These are phyloP conservation scores for Calocybe gangraenosa DNA, from an alignment of 768 basidiomycete species.

Conservation along the genomic window DNA sequence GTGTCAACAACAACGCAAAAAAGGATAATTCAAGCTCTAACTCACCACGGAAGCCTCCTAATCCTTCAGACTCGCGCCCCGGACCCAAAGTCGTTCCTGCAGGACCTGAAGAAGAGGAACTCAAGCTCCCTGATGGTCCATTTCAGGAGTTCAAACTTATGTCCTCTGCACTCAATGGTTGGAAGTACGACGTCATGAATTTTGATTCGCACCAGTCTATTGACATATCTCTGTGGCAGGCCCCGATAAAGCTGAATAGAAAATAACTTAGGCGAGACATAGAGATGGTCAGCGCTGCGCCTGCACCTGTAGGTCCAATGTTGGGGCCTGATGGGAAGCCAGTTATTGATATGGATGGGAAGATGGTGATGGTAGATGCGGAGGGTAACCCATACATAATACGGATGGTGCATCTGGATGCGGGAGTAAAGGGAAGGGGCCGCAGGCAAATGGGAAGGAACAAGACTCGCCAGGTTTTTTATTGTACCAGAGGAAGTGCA, in stretches of 20 bases:
- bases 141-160: constrained; percentile 77
- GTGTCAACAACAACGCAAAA: constrained; percentile 46
- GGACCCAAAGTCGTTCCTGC: constrained; percentile 25
- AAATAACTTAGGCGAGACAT: constrained; percentile 69
- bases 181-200: constrained; percentile 93
- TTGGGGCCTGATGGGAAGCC: constrained; percentile 81
- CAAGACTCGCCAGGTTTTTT: constrained; percentile 80
- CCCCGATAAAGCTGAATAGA: constrained; percentile 83
- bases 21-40: constrained; percentile 23
- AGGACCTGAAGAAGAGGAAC: constrained; percentile 44
- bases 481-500: constrained; percentile 74
- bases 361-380: constrained; percentile 76
- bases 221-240: constrained; percentile 64
- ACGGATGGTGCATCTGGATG: constrained; percentile 23
- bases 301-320: constrained; percentile 66
- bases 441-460: constrained; percentile 50
- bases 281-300: constrained; percentile 25
- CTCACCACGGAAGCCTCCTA: constrained; percentile 33
- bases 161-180: constrained; percentile 76
- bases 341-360: constrained; percentile 73
- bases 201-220: constrained; percentile 73
- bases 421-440: constrained; percentile 40
- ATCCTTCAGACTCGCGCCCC: constrained; percentile 35
- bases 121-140: constrained; percentile 60
- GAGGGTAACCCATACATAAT: constrained; percentile 66